A percentile compares a stretch with the other conserved stretches of the same genome.
These are phyloP conservation scores for Daldinia sp. DNA, from an alignment of 2,329 filamentous ascomycete genomes.

Conservation along the genomic window DNA sequence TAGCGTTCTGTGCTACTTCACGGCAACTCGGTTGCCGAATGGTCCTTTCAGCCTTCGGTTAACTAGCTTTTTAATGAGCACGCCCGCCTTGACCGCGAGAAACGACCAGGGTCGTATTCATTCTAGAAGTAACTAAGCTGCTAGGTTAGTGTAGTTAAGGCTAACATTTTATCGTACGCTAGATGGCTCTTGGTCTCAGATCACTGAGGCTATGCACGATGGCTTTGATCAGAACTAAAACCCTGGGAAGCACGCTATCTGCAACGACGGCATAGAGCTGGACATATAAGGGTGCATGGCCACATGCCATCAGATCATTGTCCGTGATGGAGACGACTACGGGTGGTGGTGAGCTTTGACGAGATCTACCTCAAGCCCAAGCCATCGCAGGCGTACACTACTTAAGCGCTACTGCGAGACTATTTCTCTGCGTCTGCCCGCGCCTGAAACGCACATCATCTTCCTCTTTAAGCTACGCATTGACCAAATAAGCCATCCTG, in stretches of 20 bases:
- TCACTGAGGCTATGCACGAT: background rate
- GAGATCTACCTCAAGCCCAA: slow-evolving; percentile 12
- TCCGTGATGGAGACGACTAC: slow-evolving; percentile 8
- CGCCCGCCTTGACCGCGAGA: background rate
- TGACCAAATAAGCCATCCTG: slow-evolving; percentile 1
- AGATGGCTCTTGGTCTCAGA: background rate
- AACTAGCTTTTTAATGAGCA: background rate
- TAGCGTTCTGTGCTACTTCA: background rate
- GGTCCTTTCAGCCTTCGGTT: background rate
- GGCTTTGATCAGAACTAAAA: background rate
- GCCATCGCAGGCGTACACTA: slow-evolving; percentile 4
- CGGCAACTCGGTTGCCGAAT: background rate
- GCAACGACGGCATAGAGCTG: background rate
- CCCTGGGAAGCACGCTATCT: background rate
- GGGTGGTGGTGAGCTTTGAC: slow-evolving; percentile 13
- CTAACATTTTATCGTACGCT: background rate
- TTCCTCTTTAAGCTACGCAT: background rate
- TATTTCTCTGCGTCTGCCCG: too few relatives aligned
- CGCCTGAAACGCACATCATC: slow-evolving; percentile 21
- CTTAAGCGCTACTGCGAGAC: slow-evolving; percentile 16
- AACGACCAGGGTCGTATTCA: background rate
- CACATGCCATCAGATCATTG: background rate
- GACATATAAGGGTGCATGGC: background rate
- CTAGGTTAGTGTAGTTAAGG: too few relatives aligned
- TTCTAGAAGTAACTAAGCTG: background rate